phyloP scores from a whole-genome alignment of 2,329 filamentous ascomycete genomes.

The Cytospora chrysosperma region DNA sequence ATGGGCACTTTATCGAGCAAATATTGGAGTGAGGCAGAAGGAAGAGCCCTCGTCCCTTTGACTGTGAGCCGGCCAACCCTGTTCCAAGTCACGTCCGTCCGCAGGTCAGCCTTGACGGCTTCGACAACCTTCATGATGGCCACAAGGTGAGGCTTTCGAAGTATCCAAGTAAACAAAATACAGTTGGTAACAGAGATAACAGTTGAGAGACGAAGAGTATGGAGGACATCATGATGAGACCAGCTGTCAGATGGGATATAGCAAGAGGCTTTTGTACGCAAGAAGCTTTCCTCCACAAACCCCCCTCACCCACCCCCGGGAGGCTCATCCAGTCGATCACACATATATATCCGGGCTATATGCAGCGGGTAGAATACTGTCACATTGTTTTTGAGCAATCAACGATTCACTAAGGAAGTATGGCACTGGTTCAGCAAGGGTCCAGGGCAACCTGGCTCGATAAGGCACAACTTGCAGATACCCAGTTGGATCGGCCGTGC shows the following conservation, averaged over 20 bases:
- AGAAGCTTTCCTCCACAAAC: too few species aligned
- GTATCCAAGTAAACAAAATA: background rate
- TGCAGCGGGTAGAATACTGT: background rate
- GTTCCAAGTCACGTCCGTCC: slow-evolving; percentile 40
- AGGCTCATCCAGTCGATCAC: background rate
- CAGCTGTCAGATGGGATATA: background rate
- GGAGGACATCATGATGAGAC: background rate
- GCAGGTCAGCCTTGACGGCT: slow-evolving; percentile 34
- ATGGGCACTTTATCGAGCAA: slow-evolving; percentile 61
- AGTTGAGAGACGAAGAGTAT: background rate
- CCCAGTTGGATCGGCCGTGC: background rate
- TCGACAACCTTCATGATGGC: slow-evolving; percentile 28
- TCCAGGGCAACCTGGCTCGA: background rate
- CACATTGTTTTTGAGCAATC: too few species aligned
- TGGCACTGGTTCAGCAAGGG: too few species aligned
- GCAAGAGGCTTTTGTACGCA: slow-evolving; percentile 6
- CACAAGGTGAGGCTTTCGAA: background rate
- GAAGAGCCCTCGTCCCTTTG: slow-evolving; percentile 40
- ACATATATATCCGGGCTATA: slow-evolving; percentile 2
- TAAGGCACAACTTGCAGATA: background rate
- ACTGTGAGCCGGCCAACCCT: slow-evolving; percentile 33
- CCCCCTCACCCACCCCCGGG: background rate
- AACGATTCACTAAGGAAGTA: too few species aligned
- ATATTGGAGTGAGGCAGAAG: slow-evolving; percentile 55
- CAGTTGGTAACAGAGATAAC: background rate